A percentile compares a stretch with the other conserved stretches of the same genome.
These are phyloP conservation scores for Rhodomyrtus tomentosa DNA, from an alignment of 345 rosid genomes.

Conservation along the genomic window DNA sequence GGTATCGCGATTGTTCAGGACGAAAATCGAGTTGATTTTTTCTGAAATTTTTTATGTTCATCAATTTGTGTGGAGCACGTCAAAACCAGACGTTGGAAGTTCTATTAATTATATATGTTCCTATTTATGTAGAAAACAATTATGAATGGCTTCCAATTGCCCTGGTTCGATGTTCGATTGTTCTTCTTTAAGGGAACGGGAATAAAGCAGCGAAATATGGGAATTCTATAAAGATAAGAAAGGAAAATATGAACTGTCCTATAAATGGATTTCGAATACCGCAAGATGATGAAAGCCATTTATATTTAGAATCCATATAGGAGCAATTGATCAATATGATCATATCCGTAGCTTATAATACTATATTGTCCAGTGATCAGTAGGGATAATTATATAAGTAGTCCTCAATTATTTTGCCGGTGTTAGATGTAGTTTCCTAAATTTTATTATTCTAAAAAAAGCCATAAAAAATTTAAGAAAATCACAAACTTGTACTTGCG, in stretches of 20 bases:
- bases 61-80: not conserved
- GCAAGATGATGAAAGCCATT: not conserved
- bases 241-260: too few relatives aligned
- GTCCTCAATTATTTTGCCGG: not conserved
- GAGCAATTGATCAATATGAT: not conserved
- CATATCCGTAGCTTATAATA: not conserved
- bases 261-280: not conserved
- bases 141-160: not conserved
- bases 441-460: not conserved
- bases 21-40: not conserved
- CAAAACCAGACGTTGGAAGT: not conserved
- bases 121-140: not conserved
- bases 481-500: too few relatives aligned
- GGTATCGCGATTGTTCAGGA: not conserved
- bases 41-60: not conserved
- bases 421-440: not conserved
- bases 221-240: too few relatives aligned
- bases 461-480: too few relatives aligned
- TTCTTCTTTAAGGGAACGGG: too few relatives aligned
- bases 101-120: too few relatives aligned
- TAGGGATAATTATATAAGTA: not conserved
- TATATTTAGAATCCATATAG: not conserved
- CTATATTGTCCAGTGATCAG: not conserved
- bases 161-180: too few relatives aligned
- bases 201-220: too few relatives aligned